Base-by-base conservation (phyloP, 129 eudicot species). In the Ambrosia artemisiifolia region DNA sequence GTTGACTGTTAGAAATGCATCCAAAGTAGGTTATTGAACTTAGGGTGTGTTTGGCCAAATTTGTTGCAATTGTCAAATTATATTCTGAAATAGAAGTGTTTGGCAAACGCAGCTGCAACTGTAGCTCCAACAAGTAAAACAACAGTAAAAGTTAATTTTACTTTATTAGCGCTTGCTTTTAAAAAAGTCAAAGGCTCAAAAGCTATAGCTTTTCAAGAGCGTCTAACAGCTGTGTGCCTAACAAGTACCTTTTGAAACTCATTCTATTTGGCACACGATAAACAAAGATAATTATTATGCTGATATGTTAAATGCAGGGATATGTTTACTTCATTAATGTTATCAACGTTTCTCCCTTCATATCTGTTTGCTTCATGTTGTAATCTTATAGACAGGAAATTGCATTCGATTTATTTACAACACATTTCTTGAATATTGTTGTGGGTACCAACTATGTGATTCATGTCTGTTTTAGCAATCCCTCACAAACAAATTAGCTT, bases 381-480 rank as follows among this genome's bases (percentile, higher is more conserved):
- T 60, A 48, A 6, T 62, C 60, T 30, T 42, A 32, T 73, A 32
- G 48, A 73, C 49, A 61, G 24, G 38, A 30, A 7, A 47, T n/a
- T 61, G 49, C 34, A 42, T 65, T 13, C 2, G 57, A 43, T 32
- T 42, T 11, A 47, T 66, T n/a, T 17, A n/a, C 24, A 20, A 17
- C 36, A 24, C 35, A 30, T 48, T 50, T 51, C 38, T n/a, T 38
- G 20, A 73, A 55, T 20, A 36, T 30, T 33, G 40, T 35, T 40
- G 24, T 40, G 24, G 19, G 32, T 71, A 34, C 69, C 60, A 16
- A 6, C 62, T 47, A 62, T 55, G 35, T 8, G 19, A 43, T 63
- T 73, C 63, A 11, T 73, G 28, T 34, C 16, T 73, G 68, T 63
- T 13, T 53, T 18, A 73, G 70, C 51, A 63, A 73, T 40, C 60